Evolutionary conservation across 495 filamentous ascomycete species (phyloP), one percentile per base, ranked within the genome.

Genomic region (Friedmanniomyces simplex): DNA sequence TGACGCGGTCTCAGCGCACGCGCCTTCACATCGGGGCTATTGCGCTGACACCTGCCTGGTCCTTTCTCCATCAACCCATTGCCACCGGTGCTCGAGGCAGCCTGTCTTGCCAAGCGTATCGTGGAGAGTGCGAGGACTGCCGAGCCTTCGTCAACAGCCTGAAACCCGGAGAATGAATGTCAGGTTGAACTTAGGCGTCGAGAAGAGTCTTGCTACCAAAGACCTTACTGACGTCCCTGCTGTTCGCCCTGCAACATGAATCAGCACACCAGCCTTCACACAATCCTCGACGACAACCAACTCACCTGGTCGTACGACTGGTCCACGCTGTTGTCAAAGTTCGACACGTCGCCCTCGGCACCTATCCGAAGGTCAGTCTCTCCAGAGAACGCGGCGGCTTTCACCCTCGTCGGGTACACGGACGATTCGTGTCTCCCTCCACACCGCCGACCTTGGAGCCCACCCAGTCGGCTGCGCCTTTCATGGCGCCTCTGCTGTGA

Each of bases 241-340:
- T 43, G 39, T 20, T 43, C 39, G 5, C 39, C 39, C 39, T 43
- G 18, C 39, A 20, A 43, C 14, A 13, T 20, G 4, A 16, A 43
- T 43, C 39, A 43, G 39, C 18, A 20, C 39, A 43, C 18, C 14
- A 6, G 5, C 18, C 13, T n/a, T n/a, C 4, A 43, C 14, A 16
- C 14, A 3, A 43, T 6, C 5, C 5, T 43, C 2, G 5, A 13
- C 18, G 39, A 6, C 14, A 13, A 16, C 10, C 28, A 43, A 26
- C 46, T 8, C 8, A 49, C 46, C 46, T 61, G 58, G 22, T 57
- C 22, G 49, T 56, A 61, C 1, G 58, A 61, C 22, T 57, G 46
- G 21, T 61, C 52, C 20, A 56, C 53, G 30, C n/a, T 37, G 46
- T 61, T 55, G 28, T 61, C 53, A 21, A 61, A 61, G 34, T 52